Base-by-base conservation (phyloP, 176 grass and related monocot genomes). In the Puya raimondii region DNA sequence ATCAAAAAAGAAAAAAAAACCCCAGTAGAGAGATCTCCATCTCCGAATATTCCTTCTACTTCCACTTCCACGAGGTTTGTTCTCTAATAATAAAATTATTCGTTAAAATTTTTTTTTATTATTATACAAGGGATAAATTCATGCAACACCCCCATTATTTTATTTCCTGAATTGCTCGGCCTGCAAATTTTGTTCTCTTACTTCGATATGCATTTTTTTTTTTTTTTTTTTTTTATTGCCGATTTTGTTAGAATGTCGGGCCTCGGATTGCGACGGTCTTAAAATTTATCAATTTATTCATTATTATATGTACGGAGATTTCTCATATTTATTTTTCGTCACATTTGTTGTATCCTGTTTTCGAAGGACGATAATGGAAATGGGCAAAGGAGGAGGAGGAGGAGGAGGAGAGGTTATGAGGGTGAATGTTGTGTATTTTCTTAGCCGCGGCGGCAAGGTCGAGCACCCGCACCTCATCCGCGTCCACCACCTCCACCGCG, bases 381-480 rank as follows among this genome's bases (percentile, higher is more conserved):
- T 7, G 4, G 33, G 4, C 4, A 42, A 42, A 7, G 33, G 68
- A 51, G 72, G 65, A 52, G 29, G 63, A 56, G n/a, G 26, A 76
- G 71, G 64, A 80, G 64, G 7, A 67, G 33, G 2, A 1, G 89
- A 80, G 85, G 66, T 69, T 49, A 88, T 82, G 72, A 58, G 73
- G 53, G 81, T 91, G 69, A 80, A 83, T 85, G 79, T 91, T 29
- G 79, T 91, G 13, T 91, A 88, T 11, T 91, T 88, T 76, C 67
- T 91, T 3, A 91, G 89, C 79, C 76, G 82, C 64, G 67, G 68
- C 49, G 85, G 85, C 53, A 72, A 76, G 27, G 81, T 75, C 25
- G 89, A 85, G 53, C 89, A 91, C 66, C 89, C 89, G 23, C 85
- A 88, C 73, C 89, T 91, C 76, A 79, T 91, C 76, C 89, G 82